Base-by-base conservation (phyloP, 495 filamentous ascomycete genomes). In the Bombardia bombarda region DNA sequence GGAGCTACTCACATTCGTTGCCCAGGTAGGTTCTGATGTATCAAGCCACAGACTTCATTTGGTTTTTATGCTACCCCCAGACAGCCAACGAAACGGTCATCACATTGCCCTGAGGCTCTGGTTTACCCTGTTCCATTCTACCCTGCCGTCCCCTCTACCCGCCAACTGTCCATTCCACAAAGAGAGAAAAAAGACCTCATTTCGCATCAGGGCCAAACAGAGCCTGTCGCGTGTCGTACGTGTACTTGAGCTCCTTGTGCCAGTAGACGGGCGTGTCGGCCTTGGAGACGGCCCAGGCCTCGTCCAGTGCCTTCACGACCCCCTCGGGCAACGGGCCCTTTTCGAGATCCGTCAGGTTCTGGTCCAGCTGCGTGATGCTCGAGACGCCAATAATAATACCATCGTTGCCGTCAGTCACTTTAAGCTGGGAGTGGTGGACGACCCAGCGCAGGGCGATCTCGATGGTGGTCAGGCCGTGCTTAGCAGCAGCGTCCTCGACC, bases 261-360 rank as follows among this genome's bases (percentile, higher is more conserved):
- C 84, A 92, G 50, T 88, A 90, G 33, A 80, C 72, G 6, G 76
- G 62, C 9, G 80, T 73, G n/a, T 81, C 77, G 7, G 74, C 51
- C 72, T 89, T 87, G 9, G 72, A 59, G 12, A 87, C 62, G 45
- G 34, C 26, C 83, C 83, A 86, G 8, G 87, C 89, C 63, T 87
- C 71, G 56, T 95, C 88, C 39, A 95, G 63, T 17, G 75, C 82
- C 55, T 83, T 61, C 14, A 95, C 73, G 18, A 95, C 84, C 38
- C 92, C 88, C 33, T 90, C 77, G 0, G 89, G 90, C 38, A 96
- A 63, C 9, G 90, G 89, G 0, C 87, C 87, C 66, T 93, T 94
- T 65, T 92, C 86, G 3, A 93, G 57, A 50, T 84, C 76, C 24
- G 72, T 69, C 35, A 96, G 67, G 51, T 96, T 95, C 35, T 67